Base-by-base conservation (phyloP, 768 basidiomycete species). In the Krasilnikovozyma curviuscula region DNA sequence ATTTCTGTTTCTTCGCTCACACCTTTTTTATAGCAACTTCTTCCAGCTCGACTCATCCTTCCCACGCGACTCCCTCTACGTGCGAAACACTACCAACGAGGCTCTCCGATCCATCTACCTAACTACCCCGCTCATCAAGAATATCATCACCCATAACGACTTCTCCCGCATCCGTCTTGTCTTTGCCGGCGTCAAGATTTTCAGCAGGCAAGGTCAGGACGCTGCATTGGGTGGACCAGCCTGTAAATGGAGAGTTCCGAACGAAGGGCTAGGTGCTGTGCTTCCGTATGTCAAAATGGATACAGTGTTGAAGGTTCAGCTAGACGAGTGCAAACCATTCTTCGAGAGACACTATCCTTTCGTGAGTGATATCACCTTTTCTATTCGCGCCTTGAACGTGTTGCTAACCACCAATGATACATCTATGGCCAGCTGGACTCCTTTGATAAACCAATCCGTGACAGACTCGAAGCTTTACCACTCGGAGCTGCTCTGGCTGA, bases 181-280 rank as follows among this genome's bases (percentile, higher is more conserved):
- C 57, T 77, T 82, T 13, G 81, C 83, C n/a, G 93, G 93, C 18
- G 86, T 88, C 33, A 91, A 93, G 63, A 77, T 86, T 12, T 81
- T 97, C 64, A 74, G 77, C 6, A 82, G 84, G 59, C 89, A 97
- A 62, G 47, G 41, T 32, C 61, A 59, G 37, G 57, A 61, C 18
- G 57, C 54, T 14, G 62, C 62, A 16, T 62, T 65, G 37, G n/a
- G n/a, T n/a, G n/a, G n/a, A n/a, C n/a, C 33, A 12, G 29, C 55
- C 46, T 65, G 70, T 63, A 61, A 69, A 60, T 68, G 67, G 68
- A 57, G 68, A 35, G 59, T 91, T 24, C 72, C 91, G 18, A 75
- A 76, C 18, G 91, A 97, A 58, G 88, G 88, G 2, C 62, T 98
- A 13, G 74, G 78, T 6, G 80, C 81, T 30, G 68, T 95, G 25